phyloP scores from a whole-genome alignment of 352 stramenopile genomes.

The Pythium monospermum region DNA sequence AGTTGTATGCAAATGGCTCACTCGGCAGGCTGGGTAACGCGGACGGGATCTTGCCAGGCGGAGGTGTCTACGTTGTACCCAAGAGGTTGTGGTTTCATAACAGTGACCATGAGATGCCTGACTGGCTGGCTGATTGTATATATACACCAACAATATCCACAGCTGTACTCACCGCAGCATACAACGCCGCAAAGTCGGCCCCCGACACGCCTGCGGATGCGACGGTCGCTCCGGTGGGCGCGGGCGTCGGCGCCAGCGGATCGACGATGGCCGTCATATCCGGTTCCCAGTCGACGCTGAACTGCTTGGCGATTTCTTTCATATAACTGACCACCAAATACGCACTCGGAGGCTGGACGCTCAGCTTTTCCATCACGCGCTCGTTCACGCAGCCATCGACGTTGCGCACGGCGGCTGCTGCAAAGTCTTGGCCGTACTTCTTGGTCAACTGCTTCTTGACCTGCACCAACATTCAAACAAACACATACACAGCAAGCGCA shows the following conservation, averaged over 20 bases:
- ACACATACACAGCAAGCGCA: no score
- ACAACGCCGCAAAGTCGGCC: constrained; percentile 70
- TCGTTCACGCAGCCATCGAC: constrained; percentile 89
- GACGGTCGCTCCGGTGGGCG: constrained; percentile 86
- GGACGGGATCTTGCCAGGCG: constrained; percentile 36
- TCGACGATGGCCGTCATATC: constrained; percentile 70
- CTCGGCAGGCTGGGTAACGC: constrained; percentile 29
- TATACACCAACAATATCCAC: no score
- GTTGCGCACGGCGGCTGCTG: constrained; percentile 76
- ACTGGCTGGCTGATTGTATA: no score
- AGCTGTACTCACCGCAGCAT: constrained; percentile 42
- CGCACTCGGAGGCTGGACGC: constrained; percentile 90
- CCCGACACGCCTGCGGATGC: constrained; percentile 74
- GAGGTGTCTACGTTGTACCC: constrained; percentile 34
- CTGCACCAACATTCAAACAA: constrained; percentile 23
- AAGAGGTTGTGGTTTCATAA: no score
- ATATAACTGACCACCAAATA: constrained; percentile 95
- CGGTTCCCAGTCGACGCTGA: constrained; percentile 93
- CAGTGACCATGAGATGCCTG: no score
- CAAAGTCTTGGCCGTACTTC: constrained; percentile 89
- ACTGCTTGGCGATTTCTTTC: constrained; percentile 94
- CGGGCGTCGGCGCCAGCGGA: constrained; percentile 82
- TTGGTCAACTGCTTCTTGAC: constrained; percentile 86
- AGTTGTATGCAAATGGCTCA: constrained; percentile 11
- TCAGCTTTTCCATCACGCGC: constrained; percentile 92